Base-by-base conservation (phyloP, 345 rosid genomes). In the Conringia planisiliqua region DNA sequence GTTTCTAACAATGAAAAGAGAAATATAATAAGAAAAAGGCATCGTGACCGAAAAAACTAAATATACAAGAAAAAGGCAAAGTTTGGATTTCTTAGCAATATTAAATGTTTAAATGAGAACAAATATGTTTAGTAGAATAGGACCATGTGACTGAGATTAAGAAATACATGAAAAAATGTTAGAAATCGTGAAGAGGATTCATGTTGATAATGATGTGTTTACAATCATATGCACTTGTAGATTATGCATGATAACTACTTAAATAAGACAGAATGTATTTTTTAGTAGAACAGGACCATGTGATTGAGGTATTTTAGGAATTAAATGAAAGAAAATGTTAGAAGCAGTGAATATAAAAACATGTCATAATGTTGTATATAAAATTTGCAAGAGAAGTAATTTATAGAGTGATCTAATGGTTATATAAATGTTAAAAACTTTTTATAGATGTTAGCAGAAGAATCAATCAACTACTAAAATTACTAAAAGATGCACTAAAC, bases 1-100 rank as follows among this genome's bases (percentile, higher is more conserved):
- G 50, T 47, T 59, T 20, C 22, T 12, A n/a, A 13, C 18, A 44
- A 8, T 13, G 12, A 39, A 58, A 46, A 26, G 6, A 32, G 30
- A 73, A 4, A 57, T 66, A 17, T 10, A 4, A 11, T 50, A 14
- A 75, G 61, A 58, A 60, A 66, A 67, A 39, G 67, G 43, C 59
- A 67, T 29, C 44, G 36, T 67, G 16, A 6, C 68, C 16, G 5
- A 10, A 56, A 56, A 56, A 56, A n/a, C 22, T 4, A 10, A 6
- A 18, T 17, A 38, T 17, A 36, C 11, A 40, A 68, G 73, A 20
- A 50, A 74, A 75, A 75, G 79, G 62, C 62, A 29, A 29, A 39
- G 55, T 30, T 75, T 76, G 79, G 79, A 76, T 76, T 54, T 76
- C 75, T 14, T 54, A 12, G 42, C 13, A 20, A 18, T 50, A 40